Base-by-base conservation (phyloP, 495 filamentous ascomycete genomes). In the Penicillium roqueforti region DNA sequence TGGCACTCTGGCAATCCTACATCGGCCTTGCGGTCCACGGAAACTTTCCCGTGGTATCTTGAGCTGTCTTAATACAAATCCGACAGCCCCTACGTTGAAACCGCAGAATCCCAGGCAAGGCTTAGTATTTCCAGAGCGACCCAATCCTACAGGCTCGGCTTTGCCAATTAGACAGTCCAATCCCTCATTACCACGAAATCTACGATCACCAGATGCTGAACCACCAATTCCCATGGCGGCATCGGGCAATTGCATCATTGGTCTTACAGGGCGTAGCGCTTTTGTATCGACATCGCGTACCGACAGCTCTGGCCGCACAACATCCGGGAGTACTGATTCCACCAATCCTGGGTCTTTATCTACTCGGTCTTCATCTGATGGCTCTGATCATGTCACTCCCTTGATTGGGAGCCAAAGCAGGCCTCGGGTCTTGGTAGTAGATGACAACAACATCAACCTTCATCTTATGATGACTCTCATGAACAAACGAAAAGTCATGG, bases 381-480 rank as follows among this genome's bases (percentile, higher is more conserved):
- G 22, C 20, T 28, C 47, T 26, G n/a, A 1, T 38, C 13, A 16
- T 26, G 4, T 6, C 28, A n/a, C 11, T 4, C 6, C 32, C 14
- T 26, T 25, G 9, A 2, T 16, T n/a, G n/a, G 7, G 6, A 26
- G 13, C 20, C 8, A 31, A 40, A 14, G 0, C n/a, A 40, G n/a
- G 23, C 47, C 47, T 13, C 63, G 64, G 25, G 72, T 88, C 8
- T 76, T 89, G 1, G 76, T 89, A 0, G 87, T 89, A 0, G 87
- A 91, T 54, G 87, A 91, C 60, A 91, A 91, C 63, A 69, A 76
- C 4, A 88, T 91, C 59, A 91, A 91, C 58, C 78, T 89, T 25
- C 82, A 80, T 7, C 72, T 89, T 0, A 76, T 89, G 31, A 66
- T 79, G 26, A 82, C 82, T 0, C 83, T 83, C 54, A 78, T 87